phyloP scores from a whole-genome alignment of 1,284 basidiomycete genomes.

The Pseudozyma flocculosa region DNA sequence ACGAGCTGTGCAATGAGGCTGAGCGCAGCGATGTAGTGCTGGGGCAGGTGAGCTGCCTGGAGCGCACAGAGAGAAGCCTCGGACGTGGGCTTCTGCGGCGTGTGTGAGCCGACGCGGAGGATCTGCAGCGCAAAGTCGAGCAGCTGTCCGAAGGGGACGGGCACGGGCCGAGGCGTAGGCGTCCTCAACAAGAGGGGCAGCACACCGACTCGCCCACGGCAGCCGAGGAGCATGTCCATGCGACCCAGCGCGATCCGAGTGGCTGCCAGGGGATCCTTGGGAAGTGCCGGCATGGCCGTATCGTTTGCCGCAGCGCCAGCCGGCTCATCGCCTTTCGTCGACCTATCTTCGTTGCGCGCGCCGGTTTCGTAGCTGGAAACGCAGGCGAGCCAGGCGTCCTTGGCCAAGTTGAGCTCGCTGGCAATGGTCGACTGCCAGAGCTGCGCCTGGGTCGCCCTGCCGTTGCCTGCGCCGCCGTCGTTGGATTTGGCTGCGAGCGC shows the following conservation, averaged over 20 bases:
- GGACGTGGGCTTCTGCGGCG: slow-evolving; percentile 21
- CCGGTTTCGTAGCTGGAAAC: slow-evolving; percentile 22
- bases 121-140: slow-evolving; percentile 57
- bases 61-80: slow-evolving; percentile 26
- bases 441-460: slow-evolving; percentile 37
- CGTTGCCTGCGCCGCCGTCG: slow-evolving; percentile 21
- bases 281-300: slow-evolving; percentile 7
- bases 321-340: too few relatives aligned
- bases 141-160: slow-evolving; percentile 68
- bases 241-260: slow-evolving; percentile 21
- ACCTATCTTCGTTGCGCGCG: neutral
- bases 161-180: slow-evolving; percentile 68
- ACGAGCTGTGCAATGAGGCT: slow-evolving; percentile 25
- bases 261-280: slow-evolving; percentile 17
- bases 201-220: slow-evolving; percentile 13
- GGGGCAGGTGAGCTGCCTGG: slow-evolving; percentile 13
- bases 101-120: slow-evolving; percentile 61
- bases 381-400: slow-evolving; percentile 15
- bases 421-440: slow-evolving; percentile 36
- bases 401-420: slow-evolving; percentile 16
- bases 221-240: slow-evolving; percentile 25
- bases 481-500: slow-evolving; percentile 26
- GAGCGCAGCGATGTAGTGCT: slow-evolving; percentile 21
- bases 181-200: slow-evolving; percentile 44
- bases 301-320: slow-evolving; percentile 1